A percentile compares a stretch with the other conserved stretches of the same genome.
These are phyloP conservation scores for Pleurotus platypus DNA, from an alignment of 768 basidiomycete species.

Conservation along the genomic window DNA sequence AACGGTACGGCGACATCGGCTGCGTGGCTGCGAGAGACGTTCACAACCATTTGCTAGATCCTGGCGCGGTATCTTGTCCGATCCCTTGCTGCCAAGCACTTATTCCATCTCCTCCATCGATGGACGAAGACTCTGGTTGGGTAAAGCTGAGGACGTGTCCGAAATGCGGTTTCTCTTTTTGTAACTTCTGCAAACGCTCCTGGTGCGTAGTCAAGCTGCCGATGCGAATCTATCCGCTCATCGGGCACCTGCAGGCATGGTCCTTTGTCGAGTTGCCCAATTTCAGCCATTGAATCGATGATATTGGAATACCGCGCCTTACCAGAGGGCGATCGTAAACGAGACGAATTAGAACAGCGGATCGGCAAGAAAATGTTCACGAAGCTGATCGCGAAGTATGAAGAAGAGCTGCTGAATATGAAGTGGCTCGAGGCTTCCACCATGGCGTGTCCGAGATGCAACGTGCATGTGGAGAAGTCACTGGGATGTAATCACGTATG, in stretches of 20 bases:
- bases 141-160: constrained; percentile 69
- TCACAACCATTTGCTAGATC: constrained; percentile 44
- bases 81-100: constrained; percentile 78
- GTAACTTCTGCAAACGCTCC: constrained; percentile 75
- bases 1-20: constrained; percentile 41
- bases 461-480: constrained; percentile 69
- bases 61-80: constrained; percentile 78
- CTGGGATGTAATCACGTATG: constrained; percentile 86
- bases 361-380: constrained; percentile 62
- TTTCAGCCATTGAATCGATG: constrained; percentile 62
- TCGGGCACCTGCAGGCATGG: constrained; percentile 65
- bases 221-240: neutral
- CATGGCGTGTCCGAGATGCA: constrained; percentile 71
- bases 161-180: constrained; percentile 75
- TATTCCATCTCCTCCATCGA: constrained; percentile 52
- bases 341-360: constrained; percentile 51
- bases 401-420: constrained; percentile 74
- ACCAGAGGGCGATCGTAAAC: constrained; percentile 46
- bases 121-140: constrained; percentile 60
- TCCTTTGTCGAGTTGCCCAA: constrained; percentile 64
- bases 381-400: constrained; percentile 55
- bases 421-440: constrained; percentile 71
- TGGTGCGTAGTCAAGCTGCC: constrained; percentile 45
- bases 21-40: neutral
- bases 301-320: constrained; percentile 64